Base-by-base conservation (phyloP, 108 stramenopile species). In the Aurantiochytrium sp. region DNA sequence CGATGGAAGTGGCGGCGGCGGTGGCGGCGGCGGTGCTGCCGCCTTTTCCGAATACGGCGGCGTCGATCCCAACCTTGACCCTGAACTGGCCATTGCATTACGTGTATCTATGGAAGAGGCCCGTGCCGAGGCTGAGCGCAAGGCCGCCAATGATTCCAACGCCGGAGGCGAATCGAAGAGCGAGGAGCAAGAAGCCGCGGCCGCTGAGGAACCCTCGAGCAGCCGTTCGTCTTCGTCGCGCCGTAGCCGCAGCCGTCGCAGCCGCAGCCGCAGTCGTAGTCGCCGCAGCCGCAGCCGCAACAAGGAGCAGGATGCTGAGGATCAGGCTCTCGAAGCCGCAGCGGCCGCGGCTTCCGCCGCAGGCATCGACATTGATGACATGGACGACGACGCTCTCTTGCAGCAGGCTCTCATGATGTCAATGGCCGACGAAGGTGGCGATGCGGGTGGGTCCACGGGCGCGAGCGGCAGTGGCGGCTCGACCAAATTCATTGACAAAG, bases 101-200 rank as follows among this genome's bases (percentile, higher is more conserved):
- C 95, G 98, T 14, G 96, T 98, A 23, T 96, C 96, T 90, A 97
- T 98, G 96, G 98, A 99, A 88, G 98, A 99, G 92, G 97, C 98
- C 92, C 94, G 97, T 16, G 97, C 96, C 4, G 92, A 97, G 60
- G 90, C 92, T 16, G 94, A 93, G 60, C 57, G 44, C 44, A 58
- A 47, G 51, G 91, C 89, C 4, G 73, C 89, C 49, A 55, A 12
- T 16, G 58, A 71, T 5, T 19, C 16, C 72, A 72, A 88, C 21
- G 83, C 88, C 18, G 95, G 25, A 6, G 72, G 72, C n/a, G 25
- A 42, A 28, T 53, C 21, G 4, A 18, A 6, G 23, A 5, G 5
- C 45, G 49, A 19, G 4, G 89, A 23, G 8, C 5, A 42, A 28
- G 44, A 18, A 4, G n/a, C 19, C 19, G 59, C 19, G 19, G n/a